These are phyloP conservation scores for Leccinum rimulosum DNA, from an alignment of 768 basidiomycete genomes.

Conservation along the genomic window DNA sequence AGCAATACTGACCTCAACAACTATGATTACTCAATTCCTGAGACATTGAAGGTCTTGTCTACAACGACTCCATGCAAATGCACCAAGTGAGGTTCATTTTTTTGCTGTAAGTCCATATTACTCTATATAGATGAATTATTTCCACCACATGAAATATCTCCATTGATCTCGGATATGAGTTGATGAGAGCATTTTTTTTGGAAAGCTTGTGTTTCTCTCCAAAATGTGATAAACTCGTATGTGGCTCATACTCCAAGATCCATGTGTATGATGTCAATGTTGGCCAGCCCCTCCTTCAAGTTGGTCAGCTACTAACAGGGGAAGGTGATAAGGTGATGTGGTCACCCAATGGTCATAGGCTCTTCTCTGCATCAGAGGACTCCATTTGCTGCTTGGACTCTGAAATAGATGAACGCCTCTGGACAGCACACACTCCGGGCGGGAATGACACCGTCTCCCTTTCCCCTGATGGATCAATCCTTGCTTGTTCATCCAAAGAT, in stretches of 20 bases:
- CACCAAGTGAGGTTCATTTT: no score
- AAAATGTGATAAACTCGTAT: background rate
- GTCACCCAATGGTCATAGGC: slow-evolving; percentile 1
- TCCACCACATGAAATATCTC: no score
- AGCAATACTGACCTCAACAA: no score
- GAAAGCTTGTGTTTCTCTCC: slow-evolving; percentile 3
- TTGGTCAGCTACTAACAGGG: background rate
- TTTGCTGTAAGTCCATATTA: no score
- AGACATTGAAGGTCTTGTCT: no score
- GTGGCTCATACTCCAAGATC: background rate
- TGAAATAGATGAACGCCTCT: background rate
- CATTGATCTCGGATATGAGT: background rate
- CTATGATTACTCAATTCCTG: no score
- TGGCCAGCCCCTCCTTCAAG: background rate
- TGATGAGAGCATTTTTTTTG: background rate
- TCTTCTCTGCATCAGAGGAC: background rate
- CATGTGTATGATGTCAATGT: slow-evolving; percentile 1
- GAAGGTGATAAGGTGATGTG: background rate
- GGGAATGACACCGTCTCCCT: background rate
- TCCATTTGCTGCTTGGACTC: background rate
- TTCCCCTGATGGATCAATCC: background rate
- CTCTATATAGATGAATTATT: no score
- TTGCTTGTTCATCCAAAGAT: background rate
- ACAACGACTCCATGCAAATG: no score
- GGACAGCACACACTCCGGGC: background rate